These are phyloP conservation scores for Termitomyces sp. DNA, from an alignment of 768 basidiomycete genomes.

Conservation along the genomic window DNA sequence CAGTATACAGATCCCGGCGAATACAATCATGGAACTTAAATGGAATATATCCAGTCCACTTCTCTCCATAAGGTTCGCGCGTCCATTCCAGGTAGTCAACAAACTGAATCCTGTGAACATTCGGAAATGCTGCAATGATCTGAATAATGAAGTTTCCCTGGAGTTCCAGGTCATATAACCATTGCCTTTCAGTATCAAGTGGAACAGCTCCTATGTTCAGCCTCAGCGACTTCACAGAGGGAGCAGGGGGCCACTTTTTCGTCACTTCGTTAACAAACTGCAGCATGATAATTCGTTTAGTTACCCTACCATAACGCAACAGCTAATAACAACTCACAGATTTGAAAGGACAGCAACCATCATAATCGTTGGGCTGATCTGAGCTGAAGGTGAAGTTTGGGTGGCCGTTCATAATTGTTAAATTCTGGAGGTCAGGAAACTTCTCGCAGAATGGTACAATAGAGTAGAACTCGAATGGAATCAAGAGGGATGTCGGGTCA, in stretches of 20 bases:
- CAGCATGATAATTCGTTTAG: not conserved
- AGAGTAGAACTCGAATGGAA: conserved; percentile 6
- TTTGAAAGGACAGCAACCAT: not conserved
- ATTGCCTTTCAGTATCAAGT: not conserved
- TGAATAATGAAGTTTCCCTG: conserved; percentile 2
- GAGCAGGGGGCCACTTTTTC: conserved; percentile 6
- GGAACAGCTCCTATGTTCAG: not conserved
- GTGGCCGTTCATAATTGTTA: not conserved
- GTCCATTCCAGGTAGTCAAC: conserved; percentile 7
- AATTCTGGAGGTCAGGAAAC: not conserved
- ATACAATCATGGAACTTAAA: not conserved
- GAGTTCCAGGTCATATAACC: not conserved
- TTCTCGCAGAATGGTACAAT: not conserved
- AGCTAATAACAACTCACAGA: not conserved
- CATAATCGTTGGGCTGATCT: not conserved
- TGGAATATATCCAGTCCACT: conserved; percentile 7
- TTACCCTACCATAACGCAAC: not conserved
- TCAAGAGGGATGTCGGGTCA: not conserved
- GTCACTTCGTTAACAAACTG: conserved; percentile 1
- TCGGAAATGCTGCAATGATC: conserved; percentile 9
- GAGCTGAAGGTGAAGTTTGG: not conserved
- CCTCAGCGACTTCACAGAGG: conserved; percentile 3
- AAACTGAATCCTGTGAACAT: conserved; percentile 3
- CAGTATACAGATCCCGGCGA: not conserved
- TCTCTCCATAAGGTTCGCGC: not conserved